Evolutionary conservation across 805 yeast genomes (phyloP).

Genomic region (Schwanniomyces occidentalis): DNA sequence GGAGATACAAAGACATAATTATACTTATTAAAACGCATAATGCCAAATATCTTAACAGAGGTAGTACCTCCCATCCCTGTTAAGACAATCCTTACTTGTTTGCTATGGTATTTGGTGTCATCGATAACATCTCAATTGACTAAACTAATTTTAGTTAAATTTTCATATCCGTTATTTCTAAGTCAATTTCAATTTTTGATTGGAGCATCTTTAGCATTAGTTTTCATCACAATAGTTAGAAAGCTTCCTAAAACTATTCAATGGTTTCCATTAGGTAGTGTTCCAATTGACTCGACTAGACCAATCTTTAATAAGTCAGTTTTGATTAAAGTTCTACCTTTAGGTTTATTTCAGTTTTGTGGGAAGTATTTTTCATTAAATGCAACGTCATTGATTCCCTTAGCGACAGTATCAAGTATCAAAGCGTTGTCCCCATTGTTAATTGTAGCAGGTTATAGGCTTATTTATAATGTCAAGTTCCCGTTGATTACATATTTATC

Average conservation of each 20-base stretch:
- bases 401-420: conserved; percentile 71
- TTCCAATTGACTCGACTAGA: conserved; percentile 39
- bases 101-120: conserved; percentile 62
- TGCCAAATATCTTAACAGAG: conserved; percentile 1
- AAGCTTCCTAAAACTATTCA: conserved; percentile 26
- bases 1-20: too few relatives aligned
- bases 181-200: conserved; percentile 64
- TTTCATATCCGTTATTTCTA: conserved; percentile 61
- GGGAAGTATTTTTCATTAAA: conserved; percentile 64
- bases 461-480: conserved; percentile 50
- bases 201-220: conserved; percentile 45
- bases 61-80: conserved; percentile 34
- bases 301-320: conserved; percentile 28
- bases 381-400: conserved; percentile 65
- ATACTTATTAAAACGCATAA: too few relatives aligned
- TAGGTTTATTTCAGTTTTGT: conserved; percentile 64
- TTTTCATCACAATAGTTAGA: conserved; percentile 36
- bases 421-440: conserved; percentile 66
- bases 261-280: conserved; percentile 54
- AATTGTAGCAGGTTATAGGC: conserved; percentile 56
- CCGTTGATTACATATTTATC: conserved; percentile 53
- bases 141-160: conserved; percentile 51
- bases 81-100: conserved; percentile 44
- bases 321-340: conserved; percentile 53
- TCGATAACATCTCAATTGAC: conserved; percentile 67